Conservation (phyloP, 345 rosid species). For the Ceriops tagal region DNA sequence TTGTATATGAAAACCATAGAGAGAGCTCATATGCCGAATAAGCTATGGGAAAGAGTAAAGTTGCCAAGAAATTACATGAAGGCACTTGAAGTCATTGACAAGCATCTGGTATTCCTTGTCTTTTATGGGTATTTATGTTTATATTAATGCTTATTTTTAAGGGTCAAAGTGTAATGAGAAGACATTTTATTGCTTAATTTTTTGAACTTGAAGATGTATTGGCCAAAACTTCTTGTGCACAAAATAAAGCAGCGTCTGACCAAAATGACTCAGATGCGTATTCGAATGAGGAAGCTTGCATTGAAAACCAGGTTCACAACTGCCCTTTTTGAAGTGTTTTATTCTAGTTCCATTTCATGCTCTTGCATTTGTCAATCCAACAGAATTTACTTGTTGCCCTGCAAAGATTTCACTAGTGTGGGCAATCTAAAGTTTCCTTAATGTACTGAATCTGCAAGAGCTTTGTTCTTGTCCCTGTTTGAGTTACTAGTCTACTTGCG, state of each 20-base stretch:
- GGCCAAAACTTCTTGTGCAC: constrained; percentile 89
- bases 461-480: too few relatives aligned
- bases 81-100: constrained; percentile 87
- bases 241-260: constrained; percentile 90
- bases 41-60: constrained; percentile 91
- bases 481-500: too few relatives aligned
- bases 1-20: constrained; percentile 93
- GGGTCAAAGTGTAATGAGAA: neutral
- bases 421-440: too few relatives aligned
- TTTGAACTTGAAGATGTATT: constrained; percentile 52
- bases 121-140: neutral
- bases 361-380: neutral
- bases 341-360: neutral
- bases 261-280: constrained; percentile 98
- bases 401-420: neutral
- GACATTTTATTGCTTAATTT: neutral
- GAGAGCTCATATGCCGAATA: constrained; percentile 86
- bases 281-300: constrained; percentile 90
- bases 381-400: neutral
- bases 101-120: constrained; percentile 60
- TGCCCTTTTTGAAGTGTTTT: neutral
- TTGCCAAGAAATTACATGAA: constrained; percentile 79
- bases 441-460: too few relatives aligned
- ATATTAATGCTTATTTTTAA: neutral
- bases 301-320: constrained; percentile 67